Conservation (phyloP, 2,329 filamentous ascomycete species). For the Zarea fungicola region DNA sequence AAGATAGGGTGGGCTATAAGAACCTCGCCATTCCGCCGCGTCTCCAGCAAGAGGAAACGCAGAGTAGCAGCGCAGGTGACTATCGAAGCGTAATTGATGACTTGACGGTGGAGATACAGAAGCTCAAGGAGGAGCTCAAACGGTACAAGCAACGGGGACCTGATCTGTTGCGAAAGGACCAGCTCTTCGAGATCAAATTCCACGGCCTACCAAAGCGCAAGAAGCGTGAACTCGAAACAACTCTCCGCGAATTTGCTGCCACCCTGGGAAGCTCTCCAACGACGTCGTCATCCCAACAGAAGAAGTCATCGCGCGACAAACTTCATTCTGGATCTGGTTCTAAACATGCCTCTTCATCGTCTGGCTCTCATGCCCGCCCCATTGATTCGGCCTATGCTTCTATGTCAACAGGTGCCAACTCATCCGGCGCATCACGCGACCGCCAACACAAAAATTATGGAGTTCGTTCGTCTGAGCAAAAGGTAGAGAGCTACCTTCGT, state of each 20-base stretch:
- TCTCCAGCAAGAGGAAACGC: conserved; percentile 28
- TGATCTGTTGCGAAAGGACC: conserved; percentile 65
- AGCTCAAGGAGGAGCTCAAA: conserved; percentile 66
- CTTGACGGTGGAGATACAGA: conserved; percentile 77
- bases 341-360: conserved; percentile 48
- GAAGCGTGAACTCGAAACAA: conserved; percentile 70
- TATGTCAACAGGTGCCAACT: conserved; percentile 50
- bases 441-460: conserved; percentile 29
- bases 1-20: conserved; percentile 30
- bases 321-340: conserved; percentile 37
- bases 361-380: conserved; percentile 47
- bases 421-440: conserved; percentile 34
- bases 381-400: conserved; percentile 65
- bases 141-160: conserved; percentile 64
- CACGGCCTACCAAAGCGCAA: conserved; percentile 68
- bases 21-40: conserved; percentile 23
- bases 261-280: conserved; percentile 50
- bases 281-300: conserved; percentile 35
- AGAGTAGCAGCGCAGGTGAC: conserved; percentile 63
- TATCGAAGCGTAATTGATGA: conserved; percentile 83
- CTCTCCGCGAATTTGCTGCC: conserved; percentile 64
- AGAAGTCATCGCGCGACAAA: conserved; percentile 38
- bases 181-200: conserved; percentile 76
- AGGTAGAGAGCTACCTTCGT: conserved; percentile 63
- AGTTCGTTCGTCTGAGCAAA: conserved; percentile 46